These are phyloP conservation scores for Fragaria vesca DNA, from an alignment of 306 rosid species.

Conservation along the genomic window DNA sequence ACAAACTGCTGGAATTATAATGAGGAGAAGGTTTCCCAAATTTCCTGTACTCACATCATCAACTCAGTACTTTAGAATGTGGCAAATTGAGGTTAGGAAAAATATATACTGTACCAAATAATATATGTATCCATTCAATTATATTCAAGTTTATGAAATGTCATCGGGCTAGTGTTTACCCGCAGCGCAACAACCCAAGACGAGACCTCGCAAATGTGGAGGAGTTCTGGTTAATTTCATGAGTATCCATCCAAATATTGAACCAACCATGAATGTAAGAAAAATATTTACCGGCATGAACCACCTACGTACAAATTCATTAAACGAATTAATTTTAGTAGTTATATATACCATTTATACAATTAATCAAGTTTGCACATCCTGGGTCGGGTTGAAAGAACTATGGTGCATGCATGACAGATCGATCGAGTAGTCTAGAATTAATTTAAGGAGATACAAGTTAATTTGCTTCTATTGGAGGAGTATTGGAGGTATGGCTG, in stretches of 20 bases:
- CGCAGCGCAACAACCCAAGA: slow-evolving; percentile 55
- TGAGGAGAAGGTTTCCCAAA: slow-evolving; percentile 50
- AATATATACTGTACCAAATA: too few relatives aligned
- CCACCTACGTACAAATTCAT: slow-evolving; percentile 35
- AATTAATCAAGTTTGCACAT: too few relatives aligned
- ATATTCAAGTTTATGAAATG: neutral
- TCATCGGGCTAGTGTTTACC: slow-evolving; percentile 18
- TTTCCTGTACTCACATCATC: slow-evolving; percentile 35
- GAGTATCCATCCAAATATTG: slow-evolving; percentile 48
- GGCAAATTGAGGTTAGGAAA: neutral
- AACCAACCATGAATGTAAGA: slow-evolving; percentile 45
- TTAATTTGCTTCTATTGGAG: too few relatives aligned
- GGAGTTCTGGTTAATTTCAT: slow-evolving; percentile 45
- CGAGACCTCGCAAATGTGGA: slow-evolving; percentile 46
- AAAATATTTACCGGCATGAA: slow-evolving; percentile 54
- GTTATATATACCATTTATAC: neutral
- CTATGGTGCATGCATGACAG: too few relatives aligned
- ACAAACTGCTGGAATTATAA: slow-evolving; percentile 57
- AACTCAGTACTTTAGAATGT: neutral
- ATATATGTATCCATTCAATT: too few relatives aligned
- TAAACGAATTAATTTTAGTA: neutral
- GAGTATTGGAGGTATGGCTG: too few relatives aligned
- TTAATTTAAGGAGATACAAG: too few relatives aligned
- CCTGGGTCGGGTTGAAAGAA: too few relatives aligned
- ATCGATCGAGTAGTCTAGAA: too few relatives aligned